Evolutionary conservation across 192 early-diverging fungal genomes (phyloP), one percentile per base, ranked within the genome.

Genomic region (Coemansia sp.): DNA sequence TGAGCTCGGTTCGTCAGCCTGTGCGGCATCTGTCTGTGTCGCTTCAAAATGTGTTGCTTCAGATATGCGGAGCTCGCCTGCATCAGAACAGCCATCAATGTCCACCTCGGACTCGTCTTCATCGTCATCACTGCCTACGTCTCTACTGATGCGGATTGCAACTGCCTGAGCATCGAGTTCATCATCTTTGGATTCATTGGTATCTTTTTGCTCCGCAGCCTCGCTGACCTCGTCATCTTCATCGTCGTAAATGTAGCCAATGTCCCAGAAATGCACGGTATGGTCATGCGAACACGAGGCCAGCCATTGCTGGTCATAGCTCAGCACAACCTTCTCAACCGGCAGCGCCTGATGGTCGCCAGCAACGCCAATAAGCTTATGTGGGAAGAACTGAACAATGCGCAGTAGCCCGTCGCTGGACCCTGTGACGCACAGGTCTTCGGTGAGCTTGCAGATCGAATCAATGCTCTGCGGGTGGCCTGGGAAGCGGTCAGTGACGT

Each of bases 401-500:
- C 89, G 79, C 62, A 93, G 87, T 32, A 97, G 86, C 23, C 97
- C 97, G 74, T 99, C 97, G 65, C 90, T 88, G 19, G 88, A 90
- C 21, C 95, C 97, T 0, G 97, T 99, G 19, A 88, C 85, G 9
- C 97, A 84, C 50, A 88, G 85, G 60, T 89, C 84, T 51, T 98
- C 95, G 25, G 88, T 88, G 49, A 97, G 76, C 71, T 90, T 91
- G 69, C 84, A 84, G 25, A 99, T 86, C 0, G 94, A 77, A 64
- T 95, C 92, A 39, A 99, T 92, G 21, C 92, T 90, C 55, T 85
- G 85, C 22, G 96, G 96, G 67, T 99, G 97, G 48, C 97, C 97
- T 9, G 92, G 84, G 66, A 97, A 92, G 15, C 97, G 87, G 79
- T 99, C 97, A 15, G 89, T 90, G 57, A 89, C 87, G 64, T 99